Conservation (phyloP, 352 stramenopile genomes). For the Aphanomyces euteiches region DNA sequence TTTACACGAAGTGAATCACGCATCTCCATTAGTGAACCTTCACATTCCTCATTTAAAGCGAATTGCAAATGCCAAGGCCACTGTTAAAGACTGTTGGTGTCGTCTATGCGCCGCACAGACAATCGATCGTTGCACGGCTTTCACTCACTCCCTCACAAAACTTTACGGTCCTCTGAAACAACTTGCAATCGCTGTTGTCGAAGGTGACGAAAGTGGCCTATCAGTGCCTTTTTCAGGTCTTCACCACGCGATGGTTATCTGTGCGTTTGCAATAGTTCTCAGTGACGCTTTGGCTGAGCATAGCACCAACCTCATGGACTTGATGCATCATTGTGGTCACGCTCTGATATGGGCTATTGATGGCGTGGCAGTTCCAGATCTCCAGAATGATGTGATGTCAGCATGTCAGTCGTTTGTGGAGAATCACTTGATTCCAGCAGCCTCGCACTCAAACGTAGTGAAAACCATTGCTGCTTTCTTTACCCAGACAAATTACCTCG, state of each 20-base stretch:
- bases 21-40: too few species aligned
- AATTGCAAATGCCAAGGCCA: too few species aligned
- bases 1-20: too few species aligned
- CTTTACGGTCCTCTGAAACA: too few species aligned
- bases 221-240: neutral
- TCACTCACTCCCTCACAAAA: too few species aligned
- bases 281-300: neutral
- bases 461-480: neutral
- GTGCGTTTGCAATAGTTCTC: neutral
- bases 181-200: too few species aligned
- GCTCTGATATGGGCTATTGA: neutral
- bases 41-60: too few species aligned
- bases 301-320: neutral
- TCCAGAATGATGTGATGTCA: neutral
- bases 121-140: too few species aligned
- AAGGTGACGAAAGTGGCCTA: too few species aligned
- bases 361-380: neutral
- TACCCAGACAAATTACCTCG: slow-evolving; percentile 1
- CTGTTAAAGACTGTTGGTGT: too few species aligned
- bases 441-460: neutral
- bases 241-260: neutral
- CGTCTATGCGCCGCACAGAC: too few species aligned
- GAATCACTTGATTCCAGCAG: neutral
- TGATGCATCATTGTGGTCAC: neutral
- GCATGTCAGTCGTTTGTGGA: neutral